Conservation (phyloP, 495 filamentous ascomycete species). For the Oidiodendron maius region DNA sequence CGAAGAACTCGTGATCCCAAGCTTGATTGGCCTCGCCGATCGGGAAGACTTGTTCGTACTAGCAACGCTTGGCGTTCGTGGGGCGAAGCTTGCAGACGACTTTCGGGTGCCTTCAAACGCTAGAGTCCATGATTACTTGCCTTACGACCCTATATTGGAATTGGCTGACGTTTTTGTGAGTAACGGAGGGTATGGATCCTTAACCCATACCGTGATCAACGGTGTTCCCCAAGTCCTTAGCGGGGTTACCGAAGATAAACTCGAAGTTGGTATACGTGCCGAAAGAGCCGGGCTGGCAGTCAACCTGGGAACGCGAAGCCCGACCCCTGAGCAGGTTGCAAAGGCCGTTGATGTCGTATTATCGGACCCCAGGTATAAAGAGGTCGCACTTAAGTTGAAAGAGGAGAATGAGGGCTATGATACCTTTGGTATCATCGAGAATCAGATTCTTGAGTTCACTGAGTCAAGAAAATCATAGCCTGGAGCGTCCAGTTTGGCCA, state of each 20-base stretch:
- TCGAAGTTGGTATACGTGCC: constrained; percentile 22
- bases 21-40: constrained; percentile 22
- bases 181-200: constrained; percentile 31
- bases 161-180: constrained; percentile 27
- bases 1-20: constrained; percentile 23
- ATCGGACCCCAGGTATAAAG: constrained; percentile 20
- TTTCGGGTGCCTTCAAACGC: constrained; percentile 19
- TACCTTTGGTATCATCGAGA: no score
- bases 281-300: constrained; percentile 30
- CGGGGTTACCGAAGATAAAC: constrained; percentile 29
- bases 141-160: constrained; percentile 28
- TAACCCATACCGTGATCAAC: constrained; percentile 25
- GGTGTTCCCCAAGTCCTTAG: constrained; percentile 29
- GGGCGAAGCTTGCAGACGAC: constrained; percentile 15
- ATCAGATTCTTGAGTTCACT: no score
- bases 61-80: constrained; percentile 26
- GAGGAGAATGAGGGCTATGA: no score
- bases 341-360: constrained; percentile 27
- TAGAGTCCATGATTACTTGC: constrained; percentile 28
- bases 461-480: no score
- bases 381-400: no score
- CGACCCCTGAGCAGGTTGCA: constrained; percentile 19
- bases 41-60: constrained; percentile 26
- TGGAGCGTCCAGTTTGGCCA: no score
- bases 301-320: constrained; percentile 25